Base-by-base conservation (phyloP, 2,329 filamentous ascomycete genomes). In the Clarireedia hainanense region DNA sequence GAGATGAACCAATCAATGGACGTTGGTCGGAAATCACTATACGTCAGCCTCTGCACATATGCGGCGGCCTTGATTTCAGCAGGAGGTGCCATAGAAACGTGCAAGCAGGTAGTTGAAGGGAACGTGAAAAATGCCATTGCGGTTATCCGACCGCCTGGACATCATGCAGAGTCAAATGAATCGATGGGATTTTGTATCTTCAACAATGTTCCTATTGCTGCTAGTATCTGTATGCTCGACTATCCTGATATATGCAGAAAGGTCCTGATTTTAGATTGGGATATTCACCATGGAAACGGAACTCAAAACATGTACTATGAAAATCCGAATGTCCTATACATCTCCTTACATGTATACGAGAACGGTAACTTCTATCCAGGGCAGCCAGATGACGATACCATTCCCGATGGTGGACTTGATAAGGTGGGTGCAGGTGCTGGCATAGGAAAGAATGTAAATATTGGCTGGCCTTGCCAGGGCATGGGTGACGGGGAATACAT, bases 401-500 rank as follows among this genome's bases (percentile, higher is more conserved):
- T 77, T 5, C 80, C 82, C 0, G 83, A 86, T 64, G 83, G 83
- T 24, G 80, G 80, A 24, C 73, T 83, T 36, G 77, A 81, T 61
- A 80, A 83, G 56, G 80, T 80, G 57, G 83, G 83, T 26, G 71
- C 72, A 2, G 80, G 76, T 0, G 64, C 69, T 0, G 83, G 81
- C 1, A 67, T 80, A 5, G 83, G 83, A 4, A 81, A 76, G 64
- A 86, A 86, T 67, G 74, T 86, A 69, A 86, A 86, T 64, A 85
- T 86, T 47, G 80, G 79, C 30, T 86, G 83, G 83, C 77, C 82
- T 55, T 77, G 80, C 47, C 83, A 86, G 63, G 83, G 86, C 0
- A 96, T 99, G 90, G 91, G 91, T 1, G 94, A 99, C 70, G 91
- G 89, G 4, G 94, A 99, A 70, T 99, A 99, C 70, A 83, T 99